Evolutionary conservation across 2,329 filamentous ascomycete species (phyloP).

Genomic region (Phyllosticta citriasiana): DNA sequence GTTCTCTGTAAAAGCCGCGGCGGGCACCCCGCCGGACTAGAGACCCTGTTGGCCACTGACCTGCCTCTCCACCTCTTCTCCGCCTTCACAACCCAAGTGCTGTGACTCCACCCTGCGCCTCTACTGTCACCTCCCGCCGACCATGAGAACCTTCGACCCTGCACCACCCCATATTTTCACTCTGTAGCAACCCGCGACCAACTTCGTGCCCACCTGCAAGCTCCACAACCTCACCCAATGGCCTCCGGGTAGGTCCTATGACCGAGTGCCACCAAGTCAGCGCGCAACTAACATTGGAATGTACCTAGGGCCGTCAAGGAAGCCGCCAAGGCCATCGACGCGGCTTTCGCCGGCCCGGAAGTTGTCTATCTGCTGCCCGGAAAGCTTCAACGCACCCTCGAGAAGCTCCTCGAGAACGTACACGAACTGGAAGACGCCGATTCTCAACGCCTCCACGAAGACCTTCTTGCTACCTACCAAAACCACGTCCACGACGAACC

Average conservation of each 20-base stretch:
- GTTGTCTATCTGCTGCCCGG: constrained; percentile 52
- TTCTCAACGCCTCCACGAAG: constrained; percentile 63
- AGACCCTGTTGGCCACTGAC: not conserved
- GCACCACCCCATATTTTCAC: not conserved
- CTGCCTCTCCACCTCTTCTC: not conserved
- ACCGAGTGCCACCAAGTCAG: not conserved
- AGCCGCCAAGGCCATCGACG: constrained; percentile 36
- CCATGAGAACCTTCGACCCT: not conserved
- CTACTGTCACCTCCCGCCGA: not conserved
- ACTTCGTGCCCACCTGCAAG: not conserved
- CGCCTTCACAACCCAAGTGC: not conserved
- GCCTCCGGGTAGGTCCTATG: constrained; percentile 2
- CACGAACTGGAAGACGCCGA: constrained; percentile 56
- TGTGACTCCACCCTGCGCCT: constrained; percentile 2
- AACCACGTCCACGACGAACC: constrained; percentile 50
- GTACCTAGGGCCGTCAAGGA: constrained; percentile 37
- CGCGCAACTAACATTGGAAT: constrained; percentile 4
- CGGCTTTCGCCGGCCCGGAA: constrained; percentile 32
- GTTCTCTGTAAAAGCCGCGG: not conserved
- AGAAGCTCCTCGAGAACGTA: constrained; percentile 59
- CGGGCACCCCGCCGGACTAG: not conserved
- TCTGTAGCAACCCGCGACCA: not conserved
- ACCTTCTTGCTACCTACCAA: constrained; percentile 57
- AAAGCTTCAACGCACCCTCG: constrained; percentile 51
- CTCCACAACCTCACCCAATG: not conserved